Base-by-base conservation (phyloP, 257 asterid species). In the Paraleonurus japonicus region DNA sequence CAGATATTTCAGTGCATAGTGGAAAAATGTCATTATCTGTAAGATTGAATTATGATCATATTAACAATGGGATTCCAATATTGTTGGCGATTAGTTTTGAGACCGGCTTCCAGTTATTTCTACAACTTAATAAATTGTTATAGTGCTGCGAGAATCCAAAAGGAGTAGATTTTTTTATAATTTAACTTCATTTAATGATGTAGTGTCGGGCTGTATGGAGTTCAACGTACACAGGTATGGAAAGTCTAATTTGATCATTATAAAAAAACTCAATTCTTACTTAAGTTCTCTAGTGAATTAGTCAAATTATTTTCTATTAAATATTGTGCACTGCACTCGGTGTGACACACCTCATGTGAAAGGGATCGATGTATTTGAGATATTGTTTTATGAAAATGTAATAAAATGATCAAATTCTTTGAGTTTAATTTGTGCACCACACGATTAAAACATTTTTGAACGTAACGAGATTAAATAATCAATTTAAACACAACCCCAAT, bases 31-130 rank as follows among this genome's bases (percentile, higher is more conserved):
- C 76, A 37, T 76, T 48, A 32, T 72, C 71, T 45, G 48, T 53
- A 48, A 70, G 16, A 75, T 37, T 39, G 54, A 66, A 69, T 61
- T 50, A 61, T 26, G 61, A 61, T 13, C 7, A 12, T 27, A 71
- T 37, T 24, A 75, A 60, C 71, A 69, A 61, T 69, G 71, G 73
- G 76, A 69, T 61, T 69, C 80, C 79, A 67, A 47, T 47, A 50
- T 35, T 7, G 51, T 35, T 17, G 61, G 35, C 45, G 15, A 67
- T 20, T 55, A 22, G 22, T 5, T 50, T 33, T 5, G 3, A 19
- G 32, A 17, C n/a, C n/a, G n/a, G n/a, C 26, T 75, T 59, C 70
- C 20, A 67, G 69, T 67, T 54, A 30, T 10, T 67, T 75, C 79
- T 59, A 67, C 48, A 67, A 54, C 30, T 72, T 55, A 11, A 27